Evolutionary conservation across 2,329 filamentous ascomycete genomes (phyloP).

Genomic region (Pseudogymnoascus sp.): DNA sequence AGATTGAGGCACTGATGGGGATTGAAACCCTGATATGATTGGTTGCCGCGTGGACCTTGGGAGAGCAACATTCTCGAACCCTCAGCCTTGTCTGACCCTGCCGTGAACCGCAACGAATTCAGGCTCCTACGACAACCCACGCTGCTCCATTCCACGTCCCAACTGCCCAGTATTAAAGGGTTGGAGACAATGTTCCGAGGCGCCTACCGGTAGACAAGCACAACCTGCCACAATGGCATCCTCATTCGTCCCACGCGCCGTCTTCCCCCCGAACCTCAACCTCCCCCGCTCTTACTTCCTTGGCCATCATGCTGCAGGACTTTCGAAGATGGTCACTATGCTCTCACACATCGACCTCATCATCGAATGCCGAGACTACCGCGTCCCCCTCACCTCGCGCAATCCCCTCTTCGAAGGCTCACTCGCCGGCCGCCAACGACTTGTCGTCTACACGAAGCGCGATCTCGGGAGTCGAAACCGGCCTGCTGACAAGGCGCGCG

Average conservation of each 20-base stretch:
- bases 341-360: slow-evolving; percentile 78
- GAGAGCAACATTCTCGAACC: neutral
- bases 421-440: slow-evolving; percentile 61
- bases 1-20: neutral
- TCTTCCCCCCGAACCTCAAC: slow-evolving; percentile 63
- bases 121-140: neutral
- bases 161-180: neutral
- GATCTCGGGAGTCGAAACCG: slow-evolving; percentile 54
- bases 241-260: slow-evolving; percentile 62
- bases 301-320: slow-evolving; percentile 79
- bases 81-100: neutral
- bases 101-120: neutral
- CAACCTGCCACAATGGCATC: slow-evolving; percentile 11
- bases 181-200: neutral
- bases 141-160: neutral
- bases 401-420: slow-evolving; percentile 83
- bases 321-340: slow-evolving; percentile 72
- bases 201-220: neutral
- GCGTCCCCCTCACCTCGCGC: slow-evolving; percentile 78
- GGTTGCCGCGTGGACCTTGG: neutral
- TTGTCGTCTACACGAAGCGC: slow-evolving; percentile 86
- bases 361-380: slow-evolving; percentile 89
- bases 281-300: slow-evolving; percentile 89
- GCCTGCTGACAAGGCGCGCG: slow-evolving; percentile 35
- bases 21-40: neutral